A percentile compares a stretch with the other conserved stretches of the same genome.
Evolutionary conservation across 1,284 basidiomycete genomes (phyloP).

Genomic region (Grifola frondosa): DNA sequence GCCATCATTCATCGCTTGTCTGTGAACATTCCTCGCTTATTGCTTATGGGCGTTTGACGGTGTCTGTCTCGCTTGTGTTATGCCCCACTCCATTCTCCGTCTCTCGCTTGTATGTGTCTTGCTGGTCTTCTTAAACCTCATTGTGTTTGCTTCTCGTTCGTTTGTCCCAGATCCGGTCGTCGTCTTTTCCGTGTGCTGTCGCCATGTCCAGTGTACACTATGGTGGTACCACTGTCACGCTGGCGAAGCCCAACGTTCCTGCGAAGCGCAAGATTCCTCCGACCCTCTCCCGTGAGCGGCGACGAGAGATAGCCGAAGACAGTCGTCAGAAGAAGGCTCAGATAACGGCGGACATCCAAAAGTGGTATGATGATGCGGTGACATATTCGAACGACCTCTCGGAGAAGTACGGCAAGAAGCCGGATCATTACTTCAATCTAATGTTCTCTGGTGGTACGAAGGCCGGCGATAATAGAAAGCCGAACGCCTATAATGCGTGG

Average conservation of each 20-base stretch:
- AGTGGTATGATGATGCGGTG: background rate
- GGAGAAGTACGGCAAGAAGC: background rate
- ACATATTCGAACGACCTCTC: background rate
- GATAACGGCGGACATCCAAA: background rate
- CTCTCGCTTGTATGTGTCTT: too few species aligned
- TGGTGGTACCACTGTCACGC: too few species aligned
- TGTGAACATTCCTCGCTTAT: too few species aligned
- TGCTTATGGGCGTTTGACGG: too few species aligned
- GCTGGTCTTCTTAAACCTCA: too few species aligned
- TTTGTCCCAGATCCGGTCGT: too few species aligned
- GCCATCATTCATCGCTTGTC: too few species aligned
- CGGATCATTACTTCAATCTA: background rate
- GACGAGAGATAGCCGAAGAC: background rate
- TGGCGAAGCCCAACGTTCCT: background rate
- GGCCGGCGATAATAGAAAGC: background rate
- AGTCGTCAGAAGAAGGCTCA: background rate
- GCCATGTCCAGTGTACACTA: too few species aligned
- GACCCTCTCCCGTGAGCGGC: background rate
- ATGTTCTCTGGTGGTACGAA: conserved; percentile 1
- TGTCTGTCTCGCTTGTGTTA: too few species aligned
- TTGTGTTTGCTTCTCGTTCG: too few species aligned
- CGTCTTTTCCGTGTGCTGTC: too few species aligned
- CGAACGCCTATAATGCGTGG: conserved; percentile 1
- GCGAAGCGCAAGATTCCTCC: background rate
- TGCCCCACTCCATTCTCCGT: too few species aligned